Evolutionary conservation across 2,329 filamentous ascomycete genomes (phyloP).

Genomic region (Diaporthe amygdali): DNA sequence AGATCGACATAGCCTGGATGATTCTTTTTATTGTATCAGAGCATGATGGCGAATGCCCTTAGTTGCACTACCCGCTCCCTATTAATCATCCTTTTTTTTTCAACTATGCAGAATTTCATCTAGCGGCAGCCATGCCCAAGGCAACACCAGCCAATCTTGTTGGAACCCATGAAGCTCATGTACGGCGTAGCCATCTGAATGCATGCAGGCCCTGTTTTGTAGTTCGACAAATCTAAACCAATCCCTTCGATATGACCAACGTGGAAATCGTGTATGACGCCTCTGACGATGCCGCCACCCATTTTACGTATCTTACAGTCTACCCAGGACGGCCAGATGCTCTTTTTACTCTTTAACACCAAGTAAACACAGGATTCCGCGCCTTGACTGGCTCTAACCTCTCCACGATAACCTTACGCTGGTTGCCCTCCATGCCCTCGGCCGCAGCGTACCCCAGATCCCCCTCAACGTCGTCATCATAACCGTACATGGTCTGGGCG

Average conservation of each 20-base stretch:
- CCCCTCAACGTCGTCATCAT: conserved; percentile 82
- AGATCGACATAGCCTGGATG: neutral
- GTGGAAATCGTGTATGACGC: neutral
- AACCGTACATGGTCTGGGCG: conserved; percentile 57
- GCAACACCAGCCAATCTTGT: neutral
- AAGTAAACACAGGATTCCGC: conserved; percentile 94
- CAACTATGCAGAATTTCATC: neutral
- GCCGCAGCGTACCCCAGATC: conserved; percentile 95
- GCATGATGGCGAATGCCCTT: neutral
- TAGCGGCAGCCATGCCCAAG: neutral
- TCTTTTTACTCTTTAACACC: conserved; percentile 69
- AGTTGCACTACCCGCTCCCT: neutral
- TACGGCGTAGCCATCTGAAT: too few relatives aligned
- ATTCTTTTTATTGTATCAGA: neutral
- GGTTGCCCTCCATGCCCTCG: conserved; percentile 89
- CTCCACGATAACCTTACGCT: conserved; percentile 95
- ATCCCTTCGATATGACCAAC: conserved; percentile 1
- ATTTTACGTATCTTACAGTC: neutral
- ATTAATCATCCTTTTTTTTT: neutral
- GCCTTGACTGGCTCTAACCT: conserved; percentile 94
- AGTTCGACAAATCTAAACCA: too few relatives aligned
- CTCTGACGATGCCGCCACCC: neutral
- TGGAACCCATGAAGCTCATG: too few relatives aligned
- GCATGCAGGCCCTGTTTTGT: too few relatives aligned
- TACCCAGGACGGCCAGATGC: conserved; percentile 11